Evolutionary conservation across 2,329 filamentous ascomycete species (phyloP).

Genomic region (Sporothrix curviconia): DNA sequence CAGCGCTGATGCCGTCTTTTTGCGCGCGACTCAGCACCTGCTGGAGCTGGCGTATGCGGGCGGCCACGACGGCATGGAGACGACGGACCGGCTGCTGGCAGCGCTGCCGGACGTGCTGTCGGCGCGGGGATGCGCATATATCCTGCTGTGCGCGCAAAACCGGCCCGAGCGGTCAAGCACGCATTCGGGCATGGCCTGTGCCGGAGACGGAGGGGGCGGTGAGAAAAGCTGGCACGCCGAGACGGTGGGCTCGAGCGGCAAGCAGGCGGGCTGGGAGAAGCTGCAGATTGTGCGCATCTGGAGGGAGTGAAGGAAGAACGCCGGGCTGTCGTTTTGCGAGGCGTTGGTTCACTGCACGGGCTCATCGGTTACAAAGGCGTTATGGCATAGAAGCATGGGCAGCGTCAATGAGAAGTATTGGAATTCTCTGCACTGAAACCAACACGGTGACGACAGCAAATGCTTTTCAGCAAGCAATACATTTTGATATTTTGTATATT

Average conservation of each 20-base stretch:
- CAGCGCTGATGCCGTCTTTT: conserved; percentile 36
- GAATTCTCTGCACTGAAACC: too few relatives aligned
- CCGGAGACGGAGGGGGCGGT: background rate
- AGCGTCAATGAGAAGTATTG: too few relatives aligned
- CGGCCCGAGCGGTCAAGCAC: conserved; percentile 50
- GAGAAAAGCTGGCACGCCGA: conserved; percentile 80
- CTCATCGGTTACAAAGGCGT: too few relatives aligned
- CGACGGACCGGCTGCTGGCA: conserved; percentile 70
- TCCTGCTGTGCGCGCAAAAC: conserved; percentile 87
- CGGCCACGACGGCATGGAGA: conserved; percentile 87
- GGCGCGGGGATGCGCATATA: conserved; percentile 70
- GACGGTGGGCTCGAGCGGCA: conserved; percentile 75
- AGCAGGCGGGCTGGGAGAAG: conserved; percentile 89
- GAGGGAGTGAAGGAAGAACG: conserved; percentile 39
- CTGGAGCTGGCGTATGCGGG: conserved; percentile 84
- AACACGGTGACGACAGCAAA: too few relatives aligned
- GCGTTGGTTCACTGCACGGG: too few relatives aligned
- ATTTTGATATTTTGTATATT: too few relatives aligned
- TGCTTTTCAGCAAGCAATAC: too few relatives aligned
- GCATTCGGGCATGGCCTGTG: conserved; percentile 22
- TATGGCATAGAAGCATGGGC: too few relatives aligned
- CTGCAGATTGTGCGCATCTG: conserved; percentile 84
- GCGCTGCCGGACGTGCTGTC: conserved; percentile 60
- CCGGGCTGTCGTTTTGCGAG: too few relatives aligned
- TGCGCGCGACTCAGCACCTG: conserved; percentile 74